These are phyloP conservation scores for Eleusine coracana DNA, from an alignment of 176 grass and related monocot species.

Conservation along the genomic window DNA sequence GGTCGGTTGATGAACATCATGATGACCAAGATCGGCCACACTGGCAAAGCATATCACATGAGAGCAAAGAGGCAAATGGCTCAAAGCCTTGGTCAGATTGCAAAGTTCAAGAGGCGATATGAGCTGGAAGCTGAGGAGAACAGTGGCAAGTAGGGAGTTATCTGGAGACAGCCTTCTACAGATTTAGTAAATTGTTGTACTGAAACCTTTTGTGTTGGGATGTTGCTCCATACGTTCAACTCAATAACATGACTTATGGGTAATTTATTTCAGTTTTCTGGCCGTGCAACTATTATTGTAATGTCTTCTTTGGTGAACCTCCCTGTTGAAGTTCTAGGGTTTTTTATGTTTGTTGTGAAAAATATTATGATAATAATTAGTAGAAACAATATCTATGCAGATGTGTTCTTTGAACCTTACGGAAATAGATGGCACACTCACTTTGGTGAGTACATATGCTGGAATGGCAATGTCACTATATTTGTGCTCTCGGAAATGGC, in stretches of 20 bases:
- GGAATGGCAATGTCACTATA: not conserved
- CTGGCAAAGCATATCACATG: constrained; percentile 65
- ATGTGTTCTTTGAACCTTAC: not conserved
- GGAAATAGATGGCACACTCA: too few relatives aligned
- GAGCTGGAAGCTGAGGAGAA: constrained; percentile 27
- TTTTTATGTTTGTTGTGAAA: not conserved
- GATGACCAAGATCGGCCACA: constrained; percentile 58
- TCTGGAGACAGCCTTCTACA: not conserved
- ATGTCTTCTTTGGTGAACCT: not conserved
- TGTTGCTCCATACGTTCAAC: not conserved
- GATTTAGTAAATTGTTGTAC: not conserved
- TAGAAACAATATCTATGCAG: not conserved
- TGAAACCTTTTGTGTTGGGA: not conserved
- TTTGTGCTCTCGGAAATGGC: not conserved
- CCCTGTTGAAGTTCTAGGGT: not conserved
- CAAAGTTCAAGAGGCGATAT: constrained; percentile 34
- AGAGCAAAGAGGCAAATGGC: constrained; percentile 67
- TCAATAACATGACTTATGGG: not conserved
- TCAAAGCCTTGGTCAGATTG: constrained; percentile 55
- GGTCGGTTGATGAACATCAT: constrained; percentile 57
- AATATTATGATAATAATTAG: not conserved
- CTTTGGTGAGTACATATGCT: not conserved
- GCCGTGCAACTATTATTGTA: not conserved
- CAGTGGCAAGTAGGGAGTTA: not conserved
- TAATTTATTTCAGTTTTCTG: not conserved